phyloP scores from a whole-genome alignment of 768 basidiomycete species.

The Pleurotus tuoliensis region DNA sequence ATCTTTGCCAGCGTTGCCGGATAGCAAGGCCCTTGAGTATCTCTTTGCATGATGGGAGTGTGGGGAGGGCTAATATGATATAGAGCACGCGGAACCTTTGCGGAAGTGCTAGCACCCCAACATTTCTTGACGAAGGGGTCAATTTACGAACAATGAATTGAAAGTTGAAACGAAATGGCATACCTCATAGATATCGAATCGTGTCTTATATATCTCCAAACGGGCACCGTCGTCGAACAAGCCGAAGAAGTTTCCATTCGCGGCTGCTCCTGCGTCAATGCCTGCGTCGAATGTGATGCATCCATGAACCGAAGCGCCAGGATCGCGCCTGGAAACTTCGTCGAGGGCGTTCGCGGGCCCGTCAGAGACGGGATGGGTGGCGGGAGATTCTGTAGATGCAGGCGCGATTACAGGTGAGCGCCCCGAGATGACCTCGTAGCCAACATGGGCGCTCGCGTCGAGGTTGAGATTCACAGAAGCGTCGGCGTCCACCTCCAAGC shows the following conservation, averaged over 20 bases:
- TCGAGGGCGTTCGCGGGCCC: not conserved
- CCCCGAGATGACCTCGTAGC: not conserved
- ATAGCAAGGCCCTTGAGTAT: not conserved
- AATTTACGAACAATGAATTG: not conserved
- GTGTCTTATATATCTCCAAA: slow-evolving; percentile 29
- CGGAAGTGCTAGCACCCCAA: slow-evolving; percentile 3
- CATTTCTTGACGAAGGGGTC: not conserved
- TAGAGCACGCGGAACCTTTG: not conserved
- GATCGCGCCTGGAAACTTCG: not conserved
- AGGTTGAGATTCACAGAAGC: slow-evolving; percentile 21
- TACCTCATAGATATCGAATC: slow-evolving; percentile 36
- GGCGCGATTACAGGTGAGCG: not conserved
- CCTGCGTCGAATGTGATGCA: slow-evolving; percentile 31
- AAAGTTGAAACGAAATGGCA: not conserved
- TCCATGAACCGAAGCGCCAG: slow-evolving; percentile 18
- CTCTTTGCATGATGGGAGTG: not conserved
- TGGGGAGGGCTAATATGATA: not conserved
- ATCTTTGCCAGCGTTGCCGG: not conserved
- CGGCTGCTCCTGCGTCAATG: slow-evolving; percentile 35
- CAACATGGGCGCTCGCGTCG: slow-evolving; percentile 12
- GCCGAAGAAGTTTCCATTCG: slow-evolving; percentile 34
- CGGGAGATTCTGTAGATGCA: not conserved
- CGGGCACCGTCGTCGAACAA: slow-evolving; percentile 29
- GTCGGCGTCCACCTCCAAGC: slow-evolving; percentile 22
- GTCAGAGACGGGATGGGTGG: not conserved